Evolutionary conservation across 768 basidiomycete species (phyloP).

Genomic region (Mycena alexandri): DNA sequence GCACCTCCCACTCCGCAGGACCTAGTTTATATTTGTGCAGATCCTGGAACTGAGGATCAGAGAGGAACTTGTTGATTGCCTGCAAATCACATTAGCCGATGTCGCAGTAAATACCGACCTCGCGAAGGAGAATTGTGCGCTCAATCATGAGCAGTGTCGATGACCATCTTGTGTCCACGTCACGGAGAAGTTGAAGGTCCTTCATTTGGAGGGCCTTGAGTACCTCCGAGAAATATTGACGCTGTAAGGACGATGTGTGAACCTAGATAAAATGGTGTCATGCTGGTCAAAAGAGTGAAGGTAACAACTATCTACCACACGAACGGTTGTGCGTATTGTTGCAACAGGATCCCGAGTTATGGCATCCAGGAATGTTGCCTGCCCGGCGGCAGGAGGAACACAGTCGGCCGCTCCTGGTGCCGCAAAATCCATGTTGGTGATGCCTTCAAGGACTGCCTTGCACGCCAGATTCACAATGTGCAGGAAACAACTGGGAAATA

Average conservation of each 20-base stretch:
- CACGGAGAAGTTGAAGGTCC: conserved; percentile 45
- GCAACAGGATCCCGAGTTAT: conserved; percentile 22
- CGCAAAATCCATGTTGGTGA: conserved; percentile 25
- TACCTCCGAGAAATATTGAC: conserved; percentile 31
- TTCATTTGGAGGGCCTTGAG: conserved; percentile 26
- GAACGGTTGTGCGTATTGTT: conserved; percentile 20
- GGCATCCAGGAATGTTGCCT: conserved; percentile 7
- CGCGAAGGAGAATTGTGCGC: conserved; percentile 19
- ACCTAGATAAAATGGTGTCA: conserved; percentile 12
- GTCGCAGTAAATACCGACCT: background rate
- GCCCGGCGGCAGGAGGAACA: conserved; percentile 25
- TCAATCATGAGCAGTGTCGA: conserved; percentile 48
- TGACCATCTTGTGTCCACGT: conserved; percentile 48
- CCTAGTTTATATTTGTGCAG: conserved; percentile 38
- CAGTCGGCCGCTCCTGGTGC: conserved; percentile 15
- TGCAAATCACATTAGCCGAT: conserved; percentile 2
- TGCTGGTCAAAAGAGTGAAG: conserved; percentile 18
- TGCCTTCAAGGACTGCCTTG: conserved; percentile 14
- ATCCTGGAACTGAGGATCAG: conserved; percentile 39
- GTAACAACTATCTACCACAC: conserved; percentile 13
- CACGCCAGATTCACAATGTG: conserved; percentile 27
- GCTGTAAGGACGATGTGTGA: conserved; percentile 32
- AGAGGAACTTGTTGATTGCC: conserved; percentile 41
- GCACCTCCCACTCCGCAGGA: conserved; percentile 42
- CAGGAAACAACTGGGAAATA: conserved; percentile 16